Conservation (phyloP, 768 basidiomycete genomes). For the Gymnopilus dilepis region DNA sequence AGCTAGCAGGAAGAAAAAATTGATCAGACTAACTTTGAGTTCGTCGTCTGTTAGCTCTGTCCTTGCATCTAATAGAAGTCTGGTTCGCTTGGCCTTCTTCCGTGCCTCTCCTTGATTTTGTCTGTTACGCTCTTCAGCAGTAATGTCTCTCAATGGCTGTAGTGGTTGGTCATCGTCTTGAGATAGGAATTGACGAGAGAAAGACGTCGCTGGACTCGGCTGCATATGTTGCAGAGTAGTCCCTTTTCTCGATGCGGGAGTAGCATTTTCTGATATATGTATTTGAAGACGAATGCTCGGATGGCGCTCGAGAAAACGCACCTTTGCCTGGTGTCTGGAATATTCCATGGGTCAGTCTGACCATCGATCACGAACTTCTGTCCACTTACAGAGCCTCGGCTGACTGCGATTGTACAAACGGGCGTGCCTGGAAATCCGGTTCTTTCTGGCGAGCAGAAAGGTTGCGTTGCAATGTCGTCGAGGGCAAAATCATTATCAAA, state of each 20-base stretch:
- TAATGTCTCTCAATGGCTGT: slow-evolving; percentile 36
- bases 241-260: slow-evolving; percentile 13
- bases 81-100: slow-evolving; percentile 53
- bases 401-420: not conserved
- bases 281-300: not conserved
- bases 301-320: not conserved
- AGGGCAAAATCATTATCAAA: slow-evolving; percentile 16
- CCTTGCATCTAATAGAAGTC: slow-evolving; percentile 68
- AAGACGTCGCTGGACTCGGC: slow-evolving; percentile 38
- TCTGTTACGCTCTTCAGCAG: slow-evolving; percentile 26
- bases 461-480: slow-evolving; percentile 4
- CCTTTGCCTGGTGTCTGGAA: slow-evolving; percentile 17
- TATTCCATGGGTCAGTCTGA: too few relatives aligned
- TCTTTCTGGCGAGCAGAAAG: not conserved
- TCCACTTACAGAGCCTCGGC: not conserved
- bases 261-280: slow-evolving; percentile 16
- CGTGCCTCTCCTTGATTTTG: slow-evolving; percentile 22
- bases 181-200: slow-evolving; percentile 45
- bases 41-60: slow-evolving; percentile 87
- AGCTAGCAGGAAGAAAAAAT: not conserved
- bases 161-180: slow-evolving; percentile 38
- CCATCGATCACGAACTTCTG: too few relatives aligned
- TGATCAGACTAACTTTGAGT: slow-evolving; percentile 56
- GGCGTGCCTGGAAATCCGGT: slow-evolving; percentile 3
- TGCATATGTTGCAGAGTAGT: slow-evolving; percentile 9